Percentiles rank a stretch among this genome's conserved stretches.
These are phyloP conservation scores for Crithidia thermophila DNA, from an alignment of 208 protist species.

Conservation along the genomic window DNA sequence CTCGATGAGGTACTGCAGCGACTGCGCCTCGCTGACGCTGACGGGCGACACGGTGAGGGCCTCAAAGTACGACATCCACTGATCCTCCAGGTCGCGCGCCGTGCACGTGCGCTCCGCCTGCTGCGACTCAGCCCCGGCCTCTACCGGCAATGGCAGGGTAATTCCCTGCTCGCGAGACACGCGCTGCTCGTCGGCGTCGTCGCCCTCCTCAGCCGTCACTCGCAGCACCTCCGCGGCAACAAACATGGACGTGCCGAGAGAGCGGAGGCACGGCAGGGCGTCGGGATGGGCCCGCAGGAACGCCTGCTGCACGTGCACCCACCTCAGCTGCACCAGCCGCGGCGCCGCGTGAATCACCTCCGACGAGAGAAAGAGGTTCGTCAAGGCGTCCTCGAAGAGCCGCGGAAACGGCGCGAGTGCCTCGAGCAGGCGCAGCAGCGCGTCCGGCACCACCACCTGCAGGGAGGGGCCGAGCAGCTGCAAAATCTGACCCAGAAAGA, in stretches of 20 bases:
- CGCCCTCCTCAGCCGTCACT: conserved; percentile 24
- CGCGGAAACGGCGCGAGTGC: conserved; percentile 29
- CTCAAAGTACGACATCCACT: conserved; percentile 66
- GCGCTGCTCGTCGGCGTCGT: not conserved
- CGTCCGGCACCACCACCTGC: conserved; percentile 36
- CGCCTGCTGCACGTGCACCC: conserved; percentile 52
- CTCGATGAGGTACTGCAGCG: conserved; percentile 47
- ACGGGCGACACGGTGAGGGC: conserved; percentile 55
- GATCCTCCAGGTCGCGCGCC: conserved; percentile 38
- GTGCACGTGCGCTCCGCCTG: too few relatives aligned
- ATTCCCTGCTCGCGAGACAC: not conserved
- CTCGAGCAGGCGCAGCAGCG: conserved; percentile 60
- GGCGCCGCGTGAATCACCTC: conserved; percentile 66
- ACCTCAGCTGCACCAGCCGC: conserved; percentile 51
- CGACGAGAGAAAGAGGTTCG: conserved; percentile 73
- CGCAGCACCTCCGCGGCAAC: conserved; percentile 49
- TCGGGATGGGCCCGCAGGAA: conserved; percentile 31
- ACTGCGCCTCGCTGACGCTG: conserved; percentile 66
- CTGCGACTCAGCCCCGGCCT: too few relatives aligned
- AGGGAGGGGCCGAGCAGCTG: conserved; percentile 53
- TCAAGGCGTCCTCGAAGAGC: conserved; percentile 78
- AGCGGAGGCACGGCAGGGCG: conserved; percentile 45
- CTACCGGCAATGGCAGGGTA: too few relatives aligned
- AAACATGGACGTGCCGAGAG: conserved; percentile 63
- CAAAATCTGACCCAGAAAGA: conserved; percentile 63